Evolutionary conservation across 2,329 filamentous ascomycete genomes (phyloP), one percentile per base, ranked within the genome.

Genomic region (Cladosporium phlei): DNA sequence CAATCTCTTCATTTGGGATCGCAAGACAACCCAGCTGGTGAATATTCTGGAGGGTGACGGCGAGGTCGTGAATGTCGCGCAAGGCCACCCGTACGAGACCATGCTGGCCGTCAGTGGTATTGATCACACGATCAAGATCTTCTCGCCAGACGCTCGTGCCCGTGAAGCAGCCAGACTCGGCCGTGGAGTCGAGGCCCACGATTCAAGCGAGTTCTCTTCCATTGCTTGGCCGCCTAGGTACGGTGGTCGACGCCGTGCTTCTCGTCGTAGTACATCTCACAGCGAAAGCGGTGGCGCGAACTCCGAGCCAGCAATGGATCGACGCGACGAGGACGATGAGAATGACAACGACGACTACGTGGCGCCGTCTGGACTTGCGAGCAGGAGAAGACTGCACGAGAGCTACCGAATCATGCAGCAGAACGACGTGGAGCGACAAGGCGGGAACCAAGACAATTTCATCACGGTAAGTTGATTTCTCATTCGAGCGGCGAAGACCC

Each of bases 1-100:
- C 1, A 76, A 85, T 58, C 59, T 85, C 19, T 85, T 85, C 62
- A 83, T 85, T 43, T 85, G 81, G 82, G 80, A 85, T 55, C 74
- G 76, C 46, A 79, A 81, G 56, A 80, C 78, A 4, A 68, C 71
- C 14, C 68, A 79, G 47, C 65, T 85, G 38, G 69, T 84, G 39
- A 83, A 83, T 57, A 80, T 85, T 12, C 68, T 85, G 5, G 75
- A 82, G 59, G 82, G 78, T 1, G 82, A 85, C 59, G 77, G 77
- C 19, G 82, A 85, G 52, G 78, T 83, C n/a, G 82, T 85, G 47
- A 85, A 85, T 55, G 82, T 85, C 12, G 69, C 83, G 11, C 79
- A 83, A 71, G 78, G 77, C 2, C 82, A 85, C 59, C 82, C 82
- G 2, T 83, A 82, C 55, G 82, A 85, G 59, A 79, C 81, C 2